phyloP scores from a whole-genome alignment of 192 early-diverging fungal genomes.

The Entophlyctis luteolus region DNA sequence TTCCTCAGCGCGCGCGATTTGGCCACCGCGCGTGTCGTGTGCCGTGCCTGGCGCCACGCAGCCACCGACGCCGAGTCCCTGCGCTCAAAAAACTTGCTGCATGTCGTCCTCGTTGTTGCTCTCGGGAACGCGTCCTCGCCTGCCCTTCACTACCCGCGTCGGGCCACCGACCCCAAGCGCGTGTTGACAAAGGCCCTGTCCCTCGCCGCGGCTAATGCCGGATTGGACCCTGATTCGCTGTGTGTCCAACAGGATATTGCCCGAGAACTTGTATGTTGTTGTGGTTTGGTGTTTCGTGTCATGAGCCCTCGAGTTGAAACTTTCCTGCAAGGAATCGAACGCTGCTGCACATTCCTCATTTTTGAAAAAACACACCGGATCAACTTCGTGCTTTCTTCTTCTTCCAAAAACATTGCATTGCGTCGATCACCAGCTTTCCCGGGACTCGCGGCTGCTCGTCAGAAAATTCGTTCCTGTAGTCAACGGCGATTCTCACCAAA shows the following conservation, averaged over 20 bases:
- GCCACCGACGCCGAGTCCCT: neutral
- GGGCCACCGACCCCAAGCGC: neutral
- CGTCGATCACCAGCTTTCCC: constrained; percentile 1
- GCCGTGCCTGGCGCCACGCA: neutral
- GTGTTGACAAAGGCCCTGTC: neutral
- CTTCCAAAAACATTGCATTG: constrained; percentile 6
- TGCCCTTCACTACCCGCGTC: neutral
- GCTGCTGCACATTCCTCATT: too few relatives aligned
- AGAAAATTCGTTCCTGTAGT: neutral
- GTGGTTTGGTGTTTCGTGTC: neutral
- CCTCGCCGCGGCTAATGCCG: neutral
- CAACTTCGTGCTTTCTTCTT: neutral
- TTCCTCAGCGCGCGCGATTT: neutral
- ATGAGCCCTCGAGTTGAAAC: too few relatives aligned
- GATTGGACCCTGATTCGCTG: neutral
- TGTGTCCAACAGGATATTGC: neutral
- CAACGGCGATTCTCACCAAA: neutral
- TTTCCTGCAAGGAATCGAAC: too few relatives aligned
- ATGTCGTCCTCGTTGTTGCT: neutral
- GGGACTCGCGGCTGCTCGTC: neutral
- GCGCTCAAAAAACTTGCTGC: neutral
- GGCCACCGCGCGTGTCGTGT: neutral
- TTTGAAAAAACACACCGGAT: neutral
- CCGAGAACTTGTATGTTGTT: neutral
- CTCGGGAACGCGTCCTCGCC: neutral